Evolutionary conservation across 2,329 filamentous ascomycete species (phyloP), one percentile per base, ranked within the genome.

Genomic region (Teratosphaeriaceae sp.): DNA sequence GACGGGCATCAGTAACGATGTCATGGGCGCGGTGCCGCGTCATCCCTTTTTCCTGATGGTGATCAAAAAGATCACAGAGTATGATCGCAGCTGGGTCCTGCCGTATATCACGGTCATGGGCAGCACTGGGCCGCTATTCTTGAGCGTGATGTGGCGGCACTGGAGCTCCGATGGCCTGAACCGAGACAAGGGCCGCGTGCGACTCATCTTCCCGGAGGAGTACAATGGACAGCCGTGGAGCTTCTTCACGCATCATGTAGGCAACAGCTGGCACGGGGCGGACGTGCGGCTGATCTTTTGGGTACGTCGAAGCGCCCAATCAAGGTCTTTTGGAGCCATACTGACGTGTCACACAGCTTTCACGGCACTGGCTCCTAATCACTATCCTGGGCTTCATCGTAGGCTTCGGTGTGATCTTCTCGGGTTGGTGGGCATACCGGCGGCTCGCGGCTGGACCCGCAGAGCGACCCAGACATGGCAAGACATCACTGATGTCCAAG

Each of bases 61-160:
- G 29, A 84, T 87, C 54, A 74, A 84, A 49, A 72, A 75, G 11
- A 68, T 89, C n/a, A 73, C 78, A 44, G 70, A 73, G 42, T 86
- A 85, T 63, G 75, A 85, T 58, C 74, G 78, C 46, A 77, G 76
- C 50, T 89, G 84, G 84, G 58, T 79, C 29, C 61, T 82, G 48
- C 76, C 80, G 13, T 88, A 89, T 62, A 82, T 85, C 56, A 86
- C 82, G 19, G 82, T 89, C 55, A 89, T 89, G 85, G 82, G 83
- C 36, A 80, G 79, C 8, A 85, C 85, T 0, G 85, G 85, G 0
- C 85, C 85, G 0, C 68, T 89, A 22, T 89, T 87, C 67, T 65
- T 89, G 35, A 85, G 79, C 43, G 76, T 88, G 30, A 75, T 86
- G 46, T 85, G 84, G 81, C 80, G 84, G 58, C 79, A 86, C 61